These are phyloP conservation scores for Oryza coarctata DNA, from an alignment of 176 grass and related monocot species.

Conservation along the genomic window DNA sequence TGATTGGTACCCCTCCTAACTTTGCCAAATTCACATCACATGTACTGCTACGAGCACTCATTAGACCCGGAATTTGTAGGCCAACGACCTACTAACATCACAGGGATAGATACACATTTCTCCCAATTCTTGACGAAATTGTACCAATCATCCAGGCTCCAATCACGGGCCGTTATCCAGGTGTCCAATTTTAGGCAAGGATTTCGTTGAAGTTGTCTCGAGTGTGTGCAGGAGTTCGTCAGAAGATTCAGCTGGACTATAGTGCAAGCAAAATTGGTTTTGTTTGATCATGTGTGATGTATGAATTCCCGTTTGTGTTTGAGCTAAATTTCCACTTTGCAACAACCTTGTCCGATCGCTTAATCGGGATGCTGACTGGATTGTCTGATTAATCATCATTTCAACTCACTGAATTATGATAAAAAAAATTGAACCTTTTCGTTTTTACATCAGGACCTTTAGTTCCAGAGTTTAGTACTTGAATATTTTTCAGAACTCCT, in stretches of 20 bases:
- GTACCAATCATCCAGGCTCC: background rate
- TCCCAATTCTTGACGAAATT: background rate
- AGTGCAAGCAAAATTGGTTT: background rate
- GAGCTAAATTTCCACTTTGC: no score
- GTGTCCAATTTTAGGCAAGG: slow-evolving; percentile 32
- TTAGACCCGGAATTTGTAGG: background rate
- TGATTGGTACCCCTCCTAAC: slow-evolving; percentile 15
- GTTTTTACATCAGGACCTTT: no score
- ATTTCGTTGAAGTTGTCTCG: background rate
- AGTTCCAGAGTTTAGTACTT: no score
- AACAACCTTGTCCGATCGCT: background rate
- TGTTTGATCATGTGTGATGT: background rate
- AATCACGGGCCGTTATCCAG: background rate
- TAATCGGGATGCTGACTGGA: background rate
- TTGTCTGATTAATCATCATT: background rate
- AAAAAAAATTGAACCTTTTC: no score
- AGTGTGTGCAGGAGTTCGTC: background rate
- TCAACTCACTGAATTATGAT: background rate
- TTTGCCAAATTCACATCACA: slow-evolving; percentile 30
- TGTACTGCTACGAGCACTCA: background rate
- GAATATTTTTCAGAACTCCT: no score
- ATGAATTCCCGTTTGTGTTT: no score
- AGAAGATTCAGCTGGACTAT: background rate
- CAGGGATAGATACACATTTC: background rate
- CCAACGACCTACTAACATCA: slow-evolving; percentile 11